Conservation (phyloP, 2,329 filamentous ascomycete species). For the Trichoderma gracile region DNA sequence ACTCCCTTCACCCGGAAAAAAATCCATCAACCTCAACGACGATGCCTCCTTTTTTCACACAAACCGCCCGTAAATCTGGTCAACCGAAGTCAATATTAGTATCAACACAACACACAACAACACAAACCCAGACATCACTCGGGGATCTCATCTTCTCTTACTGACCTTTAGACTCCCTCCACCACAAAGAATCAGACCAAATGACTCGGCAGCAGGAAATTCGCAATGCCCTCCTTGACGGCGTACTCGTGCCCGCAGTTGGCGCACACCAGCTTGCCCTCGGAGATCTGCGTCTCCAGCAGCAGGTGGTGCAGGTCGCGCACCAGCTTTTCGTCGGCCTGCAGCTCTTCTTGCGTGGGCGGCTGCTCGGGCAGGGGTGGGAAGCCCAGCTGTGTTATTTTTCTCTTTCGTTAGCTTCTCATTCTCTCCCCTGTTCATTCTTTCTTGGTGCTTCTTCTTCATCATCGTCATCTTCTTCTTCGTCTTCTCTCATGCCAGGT, state of each 20-base stretch:
- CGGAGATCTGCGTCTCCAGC: constrained; percentile 84
- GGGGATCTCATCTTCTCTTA: too few relatives aligned
- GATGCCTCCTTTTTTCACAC: background rate
- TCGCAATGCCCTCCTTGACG: constrained; percentile 93
- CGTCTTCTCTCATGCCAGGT: too few relatives aligned
- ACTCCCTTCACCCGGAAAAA: constrained; percentile 5
- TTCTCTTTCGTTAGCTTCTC: too few relatives aligned
- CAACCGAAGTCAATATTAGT: background rate
- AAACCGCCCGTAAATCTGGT: background rate
- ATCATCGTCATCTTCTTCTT: too few relatives aligned
- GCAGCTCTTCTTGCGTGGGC: constrained; percentile 62
- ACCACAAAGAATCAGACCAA: constrained; percentile 59
- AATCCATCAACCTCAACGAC: background rate
- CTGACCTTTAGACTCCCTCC: background rate
- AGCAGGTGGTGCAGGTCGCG: constrained; percentile 79
- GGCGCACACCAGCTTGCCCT: constrained; percentile 86
- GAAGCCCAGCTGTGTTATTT: constrained; percentile 67
- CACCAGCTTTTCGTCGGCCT: constrained; percentile 67
- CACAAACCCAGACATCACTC: background rate
- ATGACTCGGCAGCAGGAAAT: constrained; percentile 92
- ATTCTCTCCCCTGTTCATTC: too few relatives aligned
- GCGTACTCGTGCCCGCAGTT: constrained; percentile 93
- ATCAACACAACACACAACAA: too few relatives aligned
- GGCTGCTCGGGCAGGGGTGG: constrained; percentile 67
- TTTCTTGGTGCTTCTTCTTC: too few relatives aligned